A percentile compares a stretch with the other conserved stretches of the same genome.
Evolutionary conservation across 192 early-diverging fungal species (phyloP).

Genomic region (Diversispora epigaea): DNA sequence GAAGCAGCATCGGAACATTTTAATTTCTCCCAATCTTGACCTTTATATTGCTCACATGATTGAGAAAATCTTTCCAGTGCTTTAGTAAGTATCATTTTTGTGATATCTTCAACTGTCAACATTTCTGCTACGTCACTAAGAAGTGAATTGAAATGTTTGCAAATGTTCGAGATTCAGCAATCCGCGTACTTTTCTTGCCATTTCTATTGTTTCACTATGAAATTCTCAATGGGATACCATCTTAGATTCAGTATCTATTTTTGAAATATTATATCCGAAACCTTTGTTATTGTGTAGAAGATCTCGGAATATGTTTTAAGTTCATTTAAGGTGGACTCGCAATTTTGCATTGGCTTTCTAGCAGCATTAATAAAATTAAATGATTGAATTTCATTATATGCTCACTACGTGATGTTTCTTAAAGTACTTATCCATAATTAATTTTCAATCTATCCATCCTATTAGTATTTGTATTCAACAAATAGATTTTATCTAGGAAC

Average conservation of each 20-base stretch:
- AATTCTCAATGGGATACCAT: background rate
- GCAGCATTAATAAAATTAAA: background rate
- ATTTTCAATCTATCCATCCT: too few relatives aligned
- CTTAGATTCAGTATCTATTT: background rate
- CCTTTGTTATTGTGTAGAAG: background rate
- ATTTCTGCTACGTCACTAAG: background rate
- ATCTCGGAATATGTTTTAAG: background rate
- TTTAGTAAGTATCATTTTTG: background rate
- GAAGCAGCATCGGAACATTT: background rate
- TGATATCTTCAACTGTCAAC: background rate
- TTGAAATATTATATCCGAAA: background rate
- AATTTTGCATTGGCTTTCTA: background rate
- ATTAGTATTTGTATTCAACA: too few relatives aligned
- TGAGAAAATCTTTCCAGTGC: background rate
- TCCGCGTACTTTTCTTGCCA: background rate
- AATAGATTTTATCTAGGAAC: too few relatives aligned
- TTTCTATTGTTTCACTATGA: background rate
- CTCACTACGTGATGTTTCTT: too few relatives aligned
- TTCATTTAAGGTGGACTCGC: background rate
- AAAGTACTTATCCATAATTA: too few relatives aligned
- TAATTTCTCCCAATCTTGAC: slow-evolving; percentile 2
- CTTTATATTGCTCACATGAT: background rate
- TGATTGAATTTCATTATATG: background rate
- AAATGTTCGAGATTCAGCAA: background rate
- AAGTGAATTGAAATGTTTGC: background rate